These are phyloP conservation scores for Penicillium samsonianum DNA, from an alignment of 495 filamentous ascomycete genomes.

Conservation along the genomic window DNA sequence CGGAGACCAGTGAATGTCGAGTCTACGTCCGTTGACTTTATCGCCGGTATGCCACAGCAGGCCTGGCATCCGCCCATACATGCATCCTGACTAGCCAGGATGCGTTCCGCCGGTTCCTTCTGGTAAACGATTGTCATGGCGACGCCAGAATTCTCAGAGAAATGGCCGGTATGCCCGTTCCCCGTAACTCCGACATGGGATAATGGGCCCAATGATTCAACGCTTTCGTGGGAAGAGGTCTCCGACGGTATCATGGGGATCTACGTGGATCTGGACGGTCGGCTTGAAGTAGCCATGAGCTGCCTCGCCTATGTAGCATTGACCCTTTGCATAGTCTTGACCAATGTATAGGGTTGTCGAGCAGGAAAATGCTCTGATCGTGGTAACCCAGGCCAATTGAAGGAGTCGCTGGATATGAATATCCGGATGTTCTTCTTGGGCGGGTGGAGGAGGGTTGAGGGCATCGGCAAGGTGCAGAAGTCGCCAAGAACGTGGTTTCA, in stretches of 20 bases:
- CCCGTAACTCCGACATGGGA: not conserved
- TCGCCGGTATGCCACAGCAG: slow-evolving; percentile 11
- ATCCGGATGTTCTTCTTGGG: slow-evolving; percentile 15
- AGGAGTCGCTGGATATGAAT: slow-evolving; percentile 22
- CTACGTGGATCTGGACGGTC: slow-evolving; percentile 17
- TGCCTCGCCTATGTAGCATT: slow-evolving; percentile 17
- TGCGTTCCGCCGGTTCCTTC: not conserved
- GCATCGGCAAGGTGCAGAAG: slow-evolving; percentile 18
- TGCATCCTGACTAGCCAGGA: not conserved
- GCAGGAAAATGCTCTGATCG: slow-evolving; percentile 12
- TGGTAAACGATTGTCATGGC: slow-evolving; percentile 16
- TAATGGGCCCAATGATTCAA: not conserved
- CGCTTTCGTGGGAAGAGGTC: slow-evolving; percentile 12
- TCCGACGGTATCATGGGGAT: slow-evolving; percentile 13
- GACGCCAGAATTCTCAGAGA: not conserved
- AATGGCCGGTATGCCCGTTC: not conserved
- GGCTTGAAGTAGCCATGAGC: not conserved
- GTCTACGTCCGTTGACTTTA: not conserved
- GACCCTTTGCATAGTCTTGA: slow-evolving; percentile 16
- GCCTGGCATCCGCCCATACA: slow-evolving; percentile 6
- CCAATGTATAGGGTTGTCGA: slow-evolving; percentile 21
- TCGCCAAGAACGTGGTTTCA: slow-evolving; percentile 5
- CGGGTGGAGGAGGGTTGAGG: slow-evolving; percentile 2
- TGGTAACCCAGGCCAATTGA: slow-evolving; percentile 20
- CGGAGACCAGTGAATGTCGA: slow-evolving; percentile 1